Base-by-base conservation (phyloP, 306 rosid genomes). In the Abrus precatorius region DNA sequence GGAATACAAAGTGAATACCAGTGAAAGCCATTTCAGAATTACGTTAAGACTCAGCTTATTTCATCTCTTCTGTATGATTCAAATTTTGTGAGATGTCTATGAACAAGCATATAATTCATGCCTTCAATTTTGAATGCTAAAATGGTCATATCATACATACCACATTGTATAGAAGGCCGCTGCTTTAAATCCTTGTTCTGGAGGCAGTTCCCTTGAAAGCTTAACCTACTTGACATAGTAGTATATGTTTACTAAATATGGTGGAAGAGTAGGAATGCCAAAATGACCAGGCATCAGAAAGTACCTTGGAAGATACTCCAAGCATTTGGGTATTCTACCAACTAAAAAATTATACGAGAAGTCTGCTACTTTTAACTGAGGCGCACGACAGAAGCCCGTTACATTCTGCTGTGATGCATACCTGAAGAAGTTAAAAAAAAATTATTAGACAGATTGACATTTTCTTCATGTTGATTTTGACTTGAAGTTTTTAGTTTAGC, bases 121-220 rank as follows among this genome's bases (percentile, higher is more conserved):
- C 65, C 63, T 70, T 33, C 44, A 75, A 55, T 53, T 45, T 53
- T 40, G 29, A 71, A 77, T 54, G 66, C 72, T 66, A 69, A 69
- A 68, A 50, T 76, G 48, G 81, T 27, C 80, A 80, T 6, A 67
- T 73, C 55, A 59, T 8, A 54, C 87, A 73, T 92, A 92, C 98
- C 97, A 53, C 99, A 96, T 69, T 85, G 89, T 55, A 65, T 60
- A 11, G 82, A 49, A 69, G 97, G 69, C 64, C 99, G 94, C 89
- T 96, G 98, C 83, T 81, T 91, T 34, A 60, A 49, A 55, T 87
- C 90, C 9, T 79, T 71, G 72, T 72, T 80, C 74, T 93, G 92
- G 72, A 96, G 87, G 87, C 99, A 96, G 88, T 96, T 96, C 65
- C 98, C 97, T 89, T 87, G 98, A 83, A 93, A 96, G 86, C 91